Conservation (phyloP, 768 basidiomycete species). For the Termitomyces heimii region DNA sequence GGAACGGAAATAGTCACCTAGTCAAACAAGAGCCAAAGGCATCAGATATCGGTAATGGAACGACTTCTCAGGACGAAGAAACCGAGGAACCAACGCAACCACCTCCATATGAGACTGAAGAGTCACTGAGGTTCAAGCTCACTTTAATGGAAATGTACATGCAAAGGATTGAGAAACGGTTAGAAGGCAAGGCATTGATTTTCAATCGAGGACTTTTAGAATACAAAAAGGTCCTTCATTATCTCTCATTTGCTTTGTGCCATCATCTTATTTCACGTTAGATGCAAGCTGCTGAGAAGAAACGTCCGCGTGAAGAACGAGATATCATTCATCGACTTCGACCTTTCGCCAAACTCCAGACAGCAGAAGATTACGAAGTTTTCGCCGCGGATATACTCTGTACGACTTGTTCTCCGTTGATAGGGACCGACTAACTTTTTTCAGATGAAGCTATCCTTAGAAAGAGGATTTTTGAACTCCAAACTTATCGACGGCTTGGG, state of each 20-base stretch:
- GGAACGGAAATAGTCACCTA: slow-evolving; percentile 34
- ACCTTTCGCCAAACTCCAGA: slow-evolving; percentile 87
- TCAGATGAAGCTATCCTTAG: slow-evolving; percentile 84
- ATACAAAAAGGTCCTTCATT: slow-evolving; percentile 79
- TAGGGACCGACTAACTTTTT: background rate
- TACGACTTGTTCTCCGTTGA: slow-evolving; percentile 31
- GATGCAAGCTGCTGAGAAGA: slow-evolving; percentile 92
- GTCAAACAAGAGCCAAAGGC: slow-evolving; percentile 32
- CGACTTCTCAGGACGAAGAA: slow-evolving; percentile 45
- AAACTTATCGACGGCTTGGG: slow-evolving; percentile 84
- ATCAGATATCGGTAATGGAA: slow-evolving; percentile 43
- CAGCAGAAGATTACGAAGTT: slow-evolving; percentile 84
- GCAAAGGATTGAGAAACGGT: slow-evolving; percentile 79
- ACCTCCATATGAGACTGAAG: slow-evolving; percentile 75
- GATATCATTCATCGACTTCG: slow-evolving; percentile 87
- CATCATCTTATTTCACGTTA: slow-evolving; percentile 21
- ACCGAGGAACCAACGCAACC: slow-evolving; percentile 64
- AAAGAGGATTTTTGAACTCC: slow-evolving; percentile 86
- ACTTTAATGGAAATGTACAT: slow-evolving; percentile 87
- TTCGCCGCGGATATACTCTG: slow-evolving; percentile 88
- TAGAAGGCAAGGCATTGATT: slow-evolving; percentile 82
- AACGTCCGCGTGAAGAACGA: slow-evolving; percentile 83
- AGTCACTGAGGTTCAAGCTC: slow-evolving; percentile 85
- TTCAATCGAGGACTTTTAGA: slow-evolving; percentile 89
- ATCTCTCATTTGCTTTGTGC: background rate